Evolutionary conservation across 352 stramenopile species (phyloP).

Genomic region (Phytophthora meadii): DNA sequence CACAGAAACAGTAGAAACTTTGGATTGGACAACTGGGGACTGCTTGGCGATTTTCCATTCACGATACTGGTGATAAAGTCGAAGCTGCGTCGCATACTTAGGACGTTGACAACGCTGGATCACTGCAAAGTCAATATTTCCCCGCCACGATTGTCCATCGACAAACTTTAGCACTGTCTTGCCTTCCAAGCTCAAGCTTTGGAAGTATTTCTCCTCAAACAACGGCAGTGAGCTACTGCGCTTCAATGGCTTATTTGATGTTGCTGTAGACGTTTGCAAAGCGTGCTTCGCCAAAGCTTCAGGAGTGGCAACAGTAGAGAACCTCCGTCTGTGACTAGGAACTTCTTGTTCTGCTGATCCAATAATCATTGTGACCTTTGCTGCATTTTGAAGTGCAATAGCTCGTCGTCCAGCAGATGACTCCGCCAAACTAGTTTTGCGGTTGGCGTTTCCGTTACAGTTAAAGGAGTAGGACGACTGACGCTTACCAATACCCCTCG

Average conservation of each 20-base stretch:
- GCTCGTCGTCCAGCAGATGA: too few relatives aligned
- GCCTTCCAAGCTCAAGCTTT: slow-evolving; percentile 11
- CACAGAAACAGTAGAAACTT: neutral
- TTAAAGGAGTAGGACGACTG: slow-evolving; percentile 14
- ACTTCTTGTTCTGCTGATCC: slow-evolving; percentile 1
- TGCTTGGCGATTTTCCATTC: slow-evolving; percentile 35
- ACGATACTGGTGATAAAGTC: slow-evolving; percentile 48
- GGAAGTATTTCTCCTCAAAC: slow-evolving; percentile 57
- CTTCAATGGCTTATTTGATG: slow-evolving; percentile 20
- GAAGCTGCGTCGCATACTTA: slow-evolving; percentile 61
- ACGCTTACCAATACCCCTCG: slow-evolving; percentile 5
- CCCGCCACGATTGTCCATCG: slow-evolving; percentile 9
- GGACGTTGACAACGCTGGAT: slow-evolving; percentile 66
- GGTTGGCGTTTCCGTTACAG: too few relatives aligned
- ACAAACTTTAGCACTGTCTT: neutral
- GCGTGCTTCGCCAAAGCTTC: too few relatives aligned
- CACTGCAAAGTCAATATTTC: slow-evolving; percentile 63
- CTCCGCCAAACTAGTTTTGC: too few relatives aligned
- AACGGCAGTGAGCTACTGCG: slow-evolving; percentile 59
- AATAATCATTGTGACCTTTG: slow-evolving; percentile 15
- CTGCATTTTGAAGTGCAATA: too few relatives aligned
- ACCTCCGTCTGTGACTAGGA: slow-evolving; percentile 2
- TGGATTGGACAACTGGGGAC: too few relatives aligned
- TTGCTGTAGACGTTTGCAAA: neutral
- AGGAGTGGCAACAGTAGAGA: slow-evolving; percentile 5